Percentiles rank a stretch among this genome's conserved stretches.
phyloP scores from a whole-genome alignment of 129 eudicot genomes.

The Artemisia annua region DNA sequence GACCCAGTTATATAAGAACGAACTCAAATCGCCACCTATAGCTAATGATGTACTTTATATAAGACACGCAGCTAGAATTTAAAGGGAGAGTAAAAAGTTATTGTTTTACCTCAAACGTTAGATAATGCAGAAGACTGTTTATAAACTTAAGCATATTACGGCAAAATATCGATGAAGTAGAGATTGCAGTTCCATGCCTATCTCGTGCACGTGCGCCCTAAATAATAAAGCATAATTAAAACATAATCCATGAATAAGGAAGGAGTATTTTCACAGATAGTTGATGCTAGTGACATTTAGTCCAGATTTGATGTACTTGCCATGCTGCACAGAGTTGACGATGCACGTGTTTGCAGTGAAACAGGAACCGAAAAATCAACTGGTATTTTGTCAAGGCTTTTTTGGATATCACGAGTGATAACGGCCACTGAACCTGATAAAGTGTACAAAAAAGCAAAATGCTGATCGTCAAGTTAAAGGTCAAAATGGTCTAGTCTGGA shows the following conservation, averaged over 20 bases:
- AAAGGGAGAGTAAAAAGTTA: background rate
- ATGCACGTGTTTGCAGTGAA: too few relatives aligned
- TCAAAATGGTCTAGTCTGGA: too few relatives aligned
- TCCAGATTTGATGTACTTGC: too few relatives aligned
- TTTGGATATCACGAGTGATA: too few relatives aligned
- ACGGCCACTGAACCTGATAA: too few relatives aligned
- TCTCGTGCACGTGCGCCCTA: slow-evolving; percentile 90
- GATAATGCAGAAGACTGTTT: slow-evolving; percentile 89
- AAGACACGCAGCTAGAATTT: slow-evolving; percentile 12
- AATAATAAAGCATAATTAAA: slow-evolving; percentile 21
- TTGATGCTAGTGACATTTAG: background rate
- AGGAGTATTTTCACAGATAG: background rate
- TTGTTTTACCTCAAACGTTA: slow-evolving; percentile 84
- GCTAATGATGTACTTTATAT: background rate
- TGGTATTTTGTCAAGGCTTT: too few relatives aligned
- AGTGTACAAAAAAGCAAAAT: too few relatives aligned
- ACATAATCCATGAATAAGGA: background rate
- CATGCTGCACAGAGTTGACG: too few relatives aligned
- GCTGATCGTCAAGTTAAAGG: too few relatives aligned
- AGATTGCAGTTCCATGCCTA: slow-evolving; percentile 83
- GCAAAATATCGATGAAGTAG: slow-evolving; percentile 86
- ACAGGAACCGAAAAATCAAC: too few relatives aligned
- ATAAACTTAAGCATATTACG: slow-evolving; percentile 93
- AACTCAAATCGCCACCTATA: background rate
- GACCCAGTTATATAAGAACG: background rate